phyloP scores from a whole-genome alignment of 2,329 filamentous ascomycete species.

The Elsinoe arachidis region DNA sequence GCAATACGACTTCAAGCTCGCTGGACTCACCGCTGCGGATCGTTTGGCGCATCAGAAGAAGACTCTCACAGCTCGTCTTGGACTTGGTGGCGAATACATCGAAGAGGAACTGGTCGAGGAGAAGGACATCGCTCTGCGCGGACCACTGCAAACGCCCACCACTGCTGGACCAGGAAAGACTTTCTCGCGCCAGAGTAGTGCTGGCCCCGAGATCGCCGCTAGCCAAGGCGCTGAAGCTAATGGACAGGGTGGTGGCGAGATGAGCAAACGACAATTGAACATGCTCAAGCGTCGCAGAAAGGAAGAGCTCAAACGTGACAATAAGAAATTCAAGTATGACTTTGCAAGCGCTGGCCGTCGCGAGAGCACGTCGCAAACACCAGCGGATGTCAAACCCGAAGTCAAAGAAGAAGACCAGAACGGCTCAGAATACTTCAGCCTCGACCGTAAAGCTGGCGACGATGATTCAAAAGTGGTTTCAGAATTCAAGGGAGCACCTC shows the following conservation, averaged over 20 bases:
- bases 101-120: slow-evolving; percentile 73
- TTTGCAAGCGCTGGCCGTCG: slow-evolving; percentile 55
- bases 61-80: slow-evolving; percentile 70
- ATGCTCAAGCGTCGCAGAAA: slow-evolving; percentile 92
- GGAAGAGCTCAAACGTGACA: slow-evolving; percentile 76
- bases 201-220: slow-evolving; percentile 31
- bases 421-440: slow-evolving; percentile 72
- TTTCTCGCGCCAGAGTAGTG: slow-evolving; percentile 36
- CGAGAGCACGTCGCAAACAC: slow-evolving; percentile 48
- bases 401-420: slow-evolving; percentile 50
- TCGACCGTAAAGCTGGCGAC: slow-evolving; percentile 70
- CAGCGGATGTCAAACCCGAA: slow-evolving; percentile 51
- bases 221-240: slow-evolving; percentile 32
- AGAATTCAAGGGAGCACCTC: slow-evolving; percentile 80
- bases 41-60: slow-evolving; percentile 84
- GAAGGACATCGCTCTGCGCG: slow-evolving; percentile 48
- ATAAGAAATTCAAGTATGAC: slow-evolving; percentile 72
- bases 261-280: slow-evolving; percentile 91
- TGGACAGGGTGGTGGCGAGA: slow-evolving; percentile 53
- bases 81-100: slow-evolving; percentile 72
- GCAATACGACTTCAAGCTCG: slow-evolving; percentile 75
- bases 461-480: slow-evolving; percentile 89
- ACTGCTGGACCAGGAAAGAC: slow-evolving; percentile 45
- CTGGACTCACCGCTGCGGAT: slow-evolving; percentile 69
- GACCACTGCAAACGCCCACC: slow-evolving; percentile 28